phyloP scores from a whole-genome alignment of 2,329 filamentous ascomycete genomes.

The Trichophyton equinum region DNA sequence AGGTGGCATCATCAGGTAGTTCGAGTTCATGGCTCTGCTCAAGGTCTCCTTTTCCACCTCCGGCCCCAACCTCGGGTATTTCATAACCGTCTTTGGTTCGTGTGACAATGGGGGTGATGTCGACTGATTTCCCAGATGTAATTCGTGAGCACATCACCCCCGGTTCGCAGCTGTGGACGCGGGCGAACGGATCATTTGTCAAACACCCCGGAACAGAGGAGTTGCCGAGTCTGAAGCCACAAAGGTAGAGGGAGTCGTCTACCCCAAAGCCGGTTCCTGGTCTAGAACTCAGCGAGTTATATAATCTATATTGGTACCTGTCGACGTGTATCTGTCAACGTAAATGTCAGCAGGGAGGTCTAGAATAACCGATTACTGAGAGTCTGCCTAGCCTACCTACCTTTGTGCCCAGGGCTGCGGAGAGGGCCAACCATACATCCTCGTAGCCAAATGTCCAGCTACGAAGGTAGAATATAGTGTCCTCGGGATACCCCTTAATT shows the following conservation, averaged over 20 bases:
- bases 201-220: constrained; percentile 56
- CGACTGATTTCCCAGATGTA: constrained; percentile 46
- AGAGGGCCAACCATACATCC: constrained; percentile 76
- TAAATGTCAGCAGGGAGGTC: constrained; percentile 9
- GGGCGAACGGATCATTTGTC: constrained; percentile 43
- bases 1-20: constrained; percentile 36
- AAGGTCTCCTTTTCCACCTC: constrained; percentile 66
- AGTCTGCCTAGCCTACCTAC: constrained; percentile 34
- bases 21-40: constrained; percentile 56
- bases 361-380: not conserved
- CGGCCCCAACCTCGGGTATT: constrained; percentile 61
- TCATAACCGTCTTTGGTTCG: constrained; percentile 44
- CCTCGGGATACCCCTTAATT: constrained; percentile 52
- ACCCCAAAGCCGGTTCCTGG: constrained; percentile 31
- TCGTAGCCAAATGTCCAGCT: constrained; percentile 93
- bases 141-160: constrained; percentile 38
- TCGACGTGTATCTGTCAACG: constrained; percentile 64
- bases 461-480: constrained; percentile 72
- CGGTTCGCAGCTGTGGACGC: constrained; percentile 77
- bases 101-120: constrained; percentile 66
- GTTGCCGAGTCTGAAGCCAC: constrained; percentile 66
- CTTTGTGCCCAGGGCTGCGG: constrained; percentile 53
- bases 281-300: constrained; percentile 46
- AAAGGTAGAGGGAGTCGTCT: constrained; percentile 54
- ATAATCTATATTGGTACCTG: constrained; percentile 63